Evolutionary conservation across 2,329 filamentous ascomycete genomes (phyloP), one percentile per base, ranked within the genome.

Genomic region (Periconia sp.): DNA sequence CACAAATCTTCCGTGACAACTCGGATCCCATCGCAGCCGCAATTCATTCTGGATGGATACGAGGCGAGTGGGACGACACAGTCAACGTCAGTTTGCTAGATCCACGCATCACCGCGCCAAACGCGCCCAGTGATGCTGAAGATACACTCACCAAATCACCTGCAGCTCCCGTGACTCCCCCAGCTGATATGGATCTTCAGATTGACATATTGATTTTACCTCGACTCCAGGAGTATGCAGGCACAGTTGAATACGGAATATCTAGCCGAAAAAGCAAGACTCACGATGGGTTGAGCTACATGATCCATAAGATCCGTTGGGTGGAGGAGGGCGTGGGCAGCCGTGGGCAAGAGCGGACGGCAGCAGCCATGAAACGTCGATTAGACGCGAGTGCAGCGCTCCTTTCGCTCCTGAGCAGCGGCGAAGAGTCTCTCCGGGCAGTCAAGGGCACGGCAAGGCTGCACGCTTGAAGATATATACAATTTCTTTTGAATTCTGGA

Each of bases 1-100:
- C 91, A 0, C 92, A 95, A 37, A 83, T 99, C 7, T 97, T 97
- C 70, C 96, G 92, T 0, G 94, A 99, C 63, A 94, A 99, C 73
- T 96, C 92, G 0, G 94, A 99, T 68, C 86, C 94, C 0, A 83
- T 99, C 20, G 93, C 92, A 0, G 92, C 93, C 2, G 93, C 92
- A 55, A 93, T 99, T 44, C 94, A 99, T 71, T 87, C 87, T 1
- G 94, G 94, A 3, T 97, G 92, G 86, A 89, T 99, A 61, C 86
- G 88, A 41, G 93, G 93, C 33, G 91, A 92, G 64, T 96, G 92
- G 89, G 80, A 85, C 5, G 86, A 92, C 7, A 88, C 91, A 35
- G 83, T 94, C 1, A 89, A 94, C 62, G 79, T 85, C 1, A 78
- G 80, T 13, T 78, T 93, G 74, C 79, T 96, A 11, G 81, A 83